These are phyloP conservation scores for Colletotrichum tamarilloi DNA, from an alignment of 2,329 filamentous ascomycete genomes.

Conservation along the genomic window DNA sequence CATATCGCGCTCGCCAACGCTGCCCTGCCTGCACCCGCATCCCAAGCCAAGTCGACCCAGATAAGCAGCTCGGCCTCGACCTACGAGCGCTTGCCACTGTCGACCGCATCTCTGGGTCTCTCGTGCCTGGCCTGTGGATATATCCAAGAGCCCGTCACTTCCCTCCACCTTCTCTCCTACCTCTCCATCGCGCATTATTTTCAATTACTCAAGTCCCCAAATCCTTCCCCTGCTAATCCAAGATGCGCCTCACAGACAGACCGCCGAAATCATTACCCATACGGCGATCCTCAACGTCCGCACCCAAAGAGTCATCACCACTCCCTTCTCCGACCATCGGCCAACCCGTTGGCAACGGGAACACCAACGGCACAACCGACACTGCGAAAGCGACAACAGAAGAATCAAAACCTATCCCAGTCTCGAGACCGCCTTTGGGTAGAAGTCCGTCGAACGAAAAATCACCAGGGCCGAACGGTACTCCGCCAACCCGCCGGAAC, in stretches of 20 bases:
- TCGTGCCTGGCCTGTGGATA: slow-evolving; percentile 8
- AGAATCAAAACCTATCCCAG: slow-evolving; percentile 43
- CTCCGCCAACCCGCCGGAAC: slow-evolving; percentile 67
- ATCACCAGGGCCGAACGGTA: slow-evolving; percentile 39
- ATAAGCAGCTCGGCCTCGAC: slow-evolving; percentile 24
- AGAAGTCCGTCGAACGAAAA: slow-evolving; percentile 47
- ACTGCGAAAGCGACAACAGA: slow-evolving; percentile 21
- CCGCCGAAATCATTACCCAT: slow-evolving; percentile 20
- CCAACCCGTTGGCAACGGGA: slow-evolving; percentile 26
- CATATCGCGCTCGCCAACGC: slow-evolving; percentile 14
- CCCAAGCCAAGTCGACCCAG: slow-evolving; percentile 27
- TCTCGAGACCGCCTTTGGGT: slow-evolving; percentile 43
- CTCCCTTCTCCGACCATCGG: slow-evolving; percentile 20
- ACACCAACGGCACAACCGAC: slow-evolving; percentile 19
- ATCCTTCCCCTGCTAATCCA: slow-evolving; percentile 12
- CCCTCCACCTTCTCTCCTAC: neutral
- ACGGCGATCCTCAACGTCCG: slow-evolving; percentile 25
- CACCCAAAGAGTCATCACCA: slow-evolving; percentile 19
- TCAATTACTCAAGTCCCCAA: neutral
- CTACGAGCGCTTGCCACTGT: slow-evolving; percentile 24
- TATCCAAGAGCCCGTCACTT: slow-evolving; percentile 19
- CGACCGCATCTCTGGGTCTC: slow-evolving; percentile 14
- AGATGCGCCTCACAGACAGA: slow-evolving; percentile 32
- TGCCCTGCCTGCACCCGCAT: slow-evolving; percentile 17
- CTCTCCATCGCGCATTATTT: slow-evolving; percentile 1